Evolutionary conservation across 139 green algal species (phyloP).

Genomic region (Tetradesmus lagerheimii): DNA sequence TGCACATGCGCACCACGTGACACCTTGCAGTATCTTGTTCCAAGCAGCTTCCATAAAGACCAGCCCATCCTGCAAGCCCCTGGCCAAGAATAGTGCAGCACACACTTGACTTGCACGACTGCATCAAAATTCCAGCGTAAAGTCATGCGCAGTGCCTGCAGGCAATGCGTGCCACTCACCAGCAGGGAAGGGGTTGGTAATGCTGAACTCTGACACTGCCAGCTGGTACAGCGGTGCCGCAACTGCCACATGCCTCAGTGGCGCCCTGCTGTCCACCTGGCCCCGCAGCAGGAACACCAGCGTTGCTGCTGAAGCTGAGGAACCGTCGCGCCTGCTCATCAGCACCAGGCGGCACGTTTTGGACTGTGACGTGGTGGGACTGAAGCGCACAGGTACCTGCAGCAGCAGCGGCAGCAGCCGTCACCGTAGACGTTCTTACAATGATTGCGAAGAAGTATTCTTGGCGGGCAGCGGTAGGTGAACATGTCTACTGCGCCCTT

Average conservation of each 20-base stretch:
- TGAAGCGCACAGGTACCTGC: constrained; percentile 42
- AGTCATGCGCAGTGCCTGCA: too few species aligned
- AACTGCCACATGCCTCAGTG: constrained; percentile 64
- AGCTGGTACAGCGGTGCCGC: constrained; percentile 75
- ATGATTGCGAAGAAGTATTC: too few species aligned
- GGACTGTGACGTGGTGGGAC: constrained; percentile 44
- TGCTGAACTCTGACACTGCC: constrained; percentile 70
- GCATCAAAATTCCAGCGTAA: too few species aligned
- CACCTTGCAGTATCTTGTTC: too few species aligned
- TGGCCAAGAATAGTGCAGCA: too few species aligned
- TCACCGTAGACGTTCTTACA: background rate
- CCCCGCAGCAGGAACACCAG: constrained; percentile 79
- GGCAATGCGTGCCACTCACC: constrained; percentile 33
- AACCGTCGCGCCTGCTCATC: constrained; percentile 59
- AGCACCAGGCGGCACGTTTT: constrained; percentile 61
- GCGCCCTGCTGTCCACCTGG: constrained; percentile 58
- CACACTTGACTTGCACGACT: too few species aligned
- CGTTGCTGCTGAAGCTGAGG: constrained; percentile 59
- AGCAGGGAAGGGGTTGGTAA: constrained; percentile 80
- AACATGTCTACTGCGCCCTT: too few species aligned
- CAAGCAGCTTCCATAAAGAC: too few species aligned
- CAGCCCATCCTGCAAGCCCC: too few species aligned
- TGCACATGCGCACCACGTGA: too few species aligned
- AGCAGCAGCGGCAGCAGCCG: background rate
- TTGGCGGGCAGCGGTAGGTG: too few species aligned